Conservation (phyloP, 1,284 basidiomycete species). For the Tremellales sp. region DNA sequence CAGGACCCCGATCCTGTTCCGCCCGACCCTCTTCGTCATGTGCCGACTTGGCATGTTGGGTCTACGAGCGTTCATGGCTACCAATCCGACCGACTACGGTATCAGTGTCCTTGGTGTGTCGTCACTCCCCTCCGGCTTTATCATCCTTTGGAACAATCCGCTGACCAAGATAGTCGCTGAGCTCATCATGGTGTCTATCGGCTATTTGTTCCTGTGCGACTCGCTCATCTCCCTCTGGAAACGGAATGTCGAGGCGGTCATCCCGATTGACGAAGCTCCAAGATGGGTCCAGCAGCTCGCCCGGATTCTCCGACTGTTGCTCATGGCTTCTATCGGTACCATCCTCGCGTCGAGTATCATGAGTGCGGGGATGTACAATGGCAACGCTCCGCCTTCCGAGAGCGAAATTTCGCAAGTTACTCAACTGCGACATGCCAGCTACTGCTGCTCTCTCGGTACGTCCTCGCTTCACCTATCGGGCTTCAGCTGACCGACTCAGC, state of each 20-base stretch:
- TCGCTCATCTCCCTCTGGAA: slow-evolving; percentile 14
- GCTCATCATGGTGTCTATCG: slow-evolving; percentile 12
- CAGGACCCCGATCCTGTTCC: no score
- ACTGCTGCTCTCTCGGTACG: no score
- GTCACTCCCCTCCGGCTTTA: no score
- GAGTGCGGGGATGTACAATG: no score
- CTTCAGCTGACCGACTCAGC: no score
- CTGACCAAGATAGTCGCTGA: slow-evolving; percentile 17
- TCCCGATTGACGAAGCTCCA: slow-evolving; percentile 11
- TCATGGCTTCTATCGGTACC: slow-evolving; percentile 10
- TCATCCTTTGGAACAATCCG: no score
- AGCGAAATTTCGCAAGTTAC: no score
- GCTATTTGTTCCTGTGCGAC: slow-evolving; percentile 17
- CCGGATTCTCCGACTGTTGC: slow-evolving; percentile 2
- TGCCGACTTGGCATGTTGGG: slow-evolving; percentile 20
- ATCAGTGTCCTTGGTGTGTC: slow-evolving; percentile 5
- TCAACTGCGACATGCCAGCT: no score
- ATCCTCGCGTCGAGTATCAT: no score
- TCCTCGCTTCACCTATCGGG: no score
- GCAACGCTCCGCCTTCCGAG: no score
- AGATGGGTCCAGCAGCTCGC: slow-evolving; percentile 15
- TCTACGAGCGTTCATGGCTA: slow-evolving; percentile 28
- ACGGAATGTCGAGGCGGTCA: slow-evolving; percentile 11
- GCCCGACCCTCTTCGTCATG: slow-evolving; percentile 25
- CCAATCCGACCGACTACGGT: slow-evolving; percentile 4